Conservation (phyloP, 352 stramenopile species). For the Globisporangium canariense region DNA sequence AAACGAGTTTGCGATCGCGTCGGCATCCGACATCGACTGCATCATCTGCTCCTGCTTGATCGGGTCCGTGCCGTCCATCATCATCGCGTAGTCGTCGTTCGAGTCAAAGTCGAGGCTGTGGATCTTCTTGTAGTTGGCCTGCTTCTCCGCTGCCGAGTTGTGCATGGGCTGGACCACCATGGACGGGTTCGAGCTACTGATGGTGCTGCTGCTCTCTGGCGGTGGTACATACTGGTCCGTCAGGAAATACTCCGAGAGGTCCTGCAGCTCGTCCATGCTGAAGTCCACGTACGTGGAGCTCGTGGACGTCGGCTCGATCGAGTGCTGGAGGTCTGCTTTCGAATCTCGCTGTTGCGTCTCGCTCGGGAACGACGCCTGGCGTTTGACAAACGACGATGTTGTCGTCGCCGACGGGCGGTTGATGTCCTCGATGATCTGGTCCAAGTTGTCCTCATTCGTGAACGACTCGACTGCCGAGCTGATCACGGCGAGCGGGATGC, state of each 20-base stretch:
- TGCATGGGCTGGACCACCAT: neutral
- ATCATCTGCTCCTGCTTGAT: slow-evolving; percentile 45
- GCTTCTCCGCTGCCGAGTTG: slow-evolving; percentile 11
- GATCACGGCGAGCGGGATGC: slow-evolving; percentile 64
- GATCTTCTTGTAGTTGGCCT: slow-evolving; percentile 56
- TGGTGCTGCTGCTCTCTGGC: slow-evolving; percentile 7
- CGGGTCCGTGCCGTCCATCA: slow-evolving; percentile 9
- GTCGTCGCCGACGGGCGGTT: slow-evolving; percentile 40
- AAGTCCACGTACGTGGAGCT: slow-evolving; percentile 57
- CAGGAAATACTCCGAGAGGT: slow-evolving; percentile 71
- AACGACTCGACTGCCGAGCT: slow-evolving; percentile 70
- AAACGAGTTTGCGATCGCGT: slow-evolving; percentile 50
- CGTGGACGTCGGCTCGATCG: slow-evolving; percentile 31
- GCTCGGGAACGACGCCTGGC: slow-evolving; percentile 26
- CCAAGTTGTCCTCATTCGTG: slow-evolving; percentile 66
- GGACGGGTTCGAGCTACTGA: neutral
- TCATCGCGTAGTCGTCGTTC: slow-evolving; percentile 34
- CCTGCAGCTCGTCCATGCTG: slow-evolving; percentile 66
- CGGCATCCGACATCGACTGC: slow-evolving; percentile 29
- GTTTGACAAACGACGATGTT: slow-evolving; percentile 33
- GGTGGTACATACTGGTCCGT: slow-evolving; percentile 40
- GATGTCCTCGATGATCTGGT: slow-evolving; percentile 78
- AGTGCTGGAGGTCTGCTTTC: slow-evolving; percentile 18
- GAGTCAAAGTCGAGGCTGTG: slow-evolving; percentile 77
- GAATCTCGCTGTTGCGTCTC: slow-evolving; percentile 22